Base-by-base conservation (phyloP, 2,329 filamentous ascomycete species). In the Myrmaecium sp. region DNA sequence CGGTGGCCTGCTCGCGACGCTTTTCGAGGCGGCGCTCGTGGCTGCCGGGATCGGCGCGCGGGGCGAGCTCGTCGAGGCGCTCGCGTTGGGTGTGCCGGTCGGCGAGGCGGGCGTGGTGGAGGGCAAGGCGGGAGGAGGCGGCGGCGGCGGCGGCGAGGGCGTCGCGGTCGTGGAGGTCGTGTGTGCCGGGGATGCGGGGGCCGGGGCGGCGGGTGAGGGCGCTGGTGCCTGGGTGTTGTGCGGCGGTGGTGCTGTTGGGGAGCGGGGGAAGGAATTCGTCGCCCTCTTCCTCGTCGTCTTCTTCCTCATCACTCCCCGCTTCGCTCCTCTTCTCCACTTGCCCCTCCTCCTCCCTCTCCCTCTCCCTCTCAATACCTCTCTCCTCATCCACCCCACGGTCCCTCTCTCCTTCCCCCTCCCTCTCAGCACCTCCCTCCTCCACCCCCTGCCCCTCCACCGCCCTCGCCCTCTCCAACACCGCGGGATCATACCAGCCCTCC, bases 401-500 rank as follows among this genome's bases (percentile, higher is more conserved):
- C 9, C 11, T 5, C 5, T 14, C 7, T 15, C 15, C 57, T 0
- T 54, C 54, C 1, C 57, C 50, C 1, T 54, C 48, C 3, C 49
- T 40, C 6, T 43, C 36, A 5, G 48, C 38, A 0, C 44, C 40
- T 8, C 37, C 38, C 13, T 30, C 27, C 21, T 14, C 16, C 17
- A 26, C 27, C 20, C 28, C 22, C 12, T 21, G 14, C 7, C 11
- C 15, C 12, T 15, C 38, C 1, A 44, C 44, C 22, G 47, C 40
- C 33, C 60, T 53, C 11, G 63, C 65, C 30, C 55, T 62, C 35
- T 61, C 49, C 33, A 80, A 69, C 36, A 72, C 78, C 31, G 66
- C 66, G 5, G 83, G 78, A 44, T 91, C 81, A 52, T 95, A 98
- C 86, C 86, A 98, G 24, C 81, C 81, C 50, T 86, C 76, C 4